Percentiles rank a stretch among this genome's conserved stretches.
Conservation (phyloP, 345 rosid species). For the Lumnitzera littorea region DNA sequence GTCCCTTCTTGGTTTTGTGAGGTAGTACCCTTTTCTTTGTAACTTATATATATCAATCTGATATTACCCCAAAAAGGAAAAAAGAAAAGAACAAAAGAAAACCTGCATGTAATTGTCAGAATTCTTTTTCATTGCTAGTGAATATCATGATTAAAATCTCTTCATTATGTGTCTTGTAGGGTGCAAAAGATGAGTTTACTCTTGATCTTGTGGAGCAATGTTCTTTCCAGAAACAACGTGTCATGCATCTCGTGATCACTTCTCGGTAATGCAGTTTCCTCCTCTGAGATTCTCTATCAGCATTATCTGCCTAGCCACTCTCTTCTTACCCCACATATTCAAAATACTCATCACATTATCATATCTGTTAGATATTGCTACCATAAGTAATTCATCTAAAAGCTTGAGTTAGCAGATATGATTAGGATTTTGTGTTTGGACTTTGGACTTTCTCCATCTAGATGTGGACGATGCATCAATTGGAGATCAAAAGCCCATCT, state of each 20-base stretch:
- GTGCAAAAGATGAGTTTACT: constrained; percentile 84
- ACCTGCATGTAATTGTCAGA: background rate
- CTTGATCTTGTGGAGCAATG: constrained; percentile 99
- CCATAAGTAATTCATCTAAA: too few relatives aligned
- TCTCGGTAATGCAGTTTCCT: constrained; percentile 45
- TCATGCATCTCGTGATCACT: constrained; percentile 88
- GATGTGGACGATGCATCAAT: too few relatives aligned
- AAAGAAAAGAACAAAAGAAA: background rate
- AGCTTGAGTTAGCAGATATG: too few relatives aligned
- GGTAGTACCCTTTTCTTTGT: background rate
- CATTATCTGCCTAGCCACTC: background rate
- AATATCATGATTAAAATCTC: background rate
- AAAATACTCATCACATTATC: background rate
- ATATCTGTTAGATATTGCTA: too few relatives aligned
- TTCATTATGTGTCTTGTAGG: constrained; percentile 34
- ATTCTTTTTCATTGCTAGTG: background rate
- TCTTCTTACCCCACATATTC: background rate
- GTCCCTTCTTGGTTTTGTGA: too few relatives aligned
- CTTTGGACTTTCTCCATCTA: too few relatives aligned
- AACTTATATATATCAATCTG: background rate
- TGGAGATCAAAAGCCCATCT: too few relatives aligned
- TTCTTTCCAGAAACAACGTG: constrained; percentile 91
- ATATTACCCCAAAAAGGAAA: background rate
- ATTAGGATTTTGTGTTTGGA: too few relatives aligned
- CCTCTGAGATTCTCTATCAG: background rate